A percentile compares a stretch with the other conserved stretches of the same genome.
Conservation (phyloP, 1,284 basidiomycete species). For the Ceratobasidium sp. region DNA sequence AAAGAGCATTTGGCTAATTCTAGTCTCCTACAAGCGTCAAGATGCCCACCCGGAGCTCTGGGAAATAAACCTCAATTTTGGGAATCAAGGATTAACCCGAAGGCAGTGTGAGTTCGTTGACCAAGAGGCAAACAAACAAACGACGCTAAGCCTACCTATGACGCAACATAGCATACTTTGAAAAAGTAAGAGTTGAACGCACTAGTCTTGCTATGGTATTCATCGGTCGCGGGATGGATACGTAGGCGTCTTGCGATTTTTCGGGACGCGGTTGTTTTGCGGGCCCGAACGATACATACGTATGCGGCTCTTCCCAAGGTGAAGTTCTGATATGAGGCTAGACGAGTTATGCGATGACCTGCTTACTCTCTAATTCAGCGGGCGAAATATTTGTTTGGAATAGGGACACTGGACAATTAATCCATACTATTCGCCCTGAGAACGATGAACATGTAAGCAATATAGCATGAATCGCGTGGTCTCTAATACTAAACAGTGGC, state of each 20-base stretch:
- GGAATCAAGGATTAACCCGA: not conserved
- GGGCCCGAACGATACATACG: not conserved
- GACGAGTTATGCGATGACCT: not conserved
- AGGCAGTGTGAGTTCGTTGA: not conserved
- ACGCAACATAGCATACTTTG: not conserved
- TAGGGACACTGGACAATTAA: not conserved
- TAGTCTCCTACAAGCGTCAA: not conserved
- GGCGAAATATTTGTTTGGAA: constrained; percentile 5
- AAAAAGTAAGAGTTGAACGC: not conserved
- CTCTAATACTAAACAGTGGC: not conserved
- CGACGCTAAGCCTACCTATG: not conserved
- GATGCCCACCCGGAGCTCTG: not conserved
- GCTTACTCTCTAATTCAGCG: not conserved
- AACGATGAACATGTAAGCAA: not conserved
- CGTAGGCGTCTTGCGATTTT: not conserved
- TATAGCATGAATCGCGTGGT: not conserved
- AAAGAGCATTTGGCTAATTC: not conserved
- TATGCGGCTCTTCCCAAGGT: not conserved
- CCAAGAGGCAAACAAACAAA: not conserved
- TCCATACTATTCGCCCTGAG: not conserved
- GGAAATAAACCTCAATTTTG: not conserved
- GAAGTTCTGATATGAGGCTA: not conserved
- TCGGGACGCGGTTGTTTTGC: not conserved
- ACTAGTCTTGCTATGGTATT: not conserved
- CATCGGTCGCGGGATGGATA: not conserved